phyloP scores from a whole-genome alignment of 805 yeast species.

The Barnettozyma sp. region DNA sequence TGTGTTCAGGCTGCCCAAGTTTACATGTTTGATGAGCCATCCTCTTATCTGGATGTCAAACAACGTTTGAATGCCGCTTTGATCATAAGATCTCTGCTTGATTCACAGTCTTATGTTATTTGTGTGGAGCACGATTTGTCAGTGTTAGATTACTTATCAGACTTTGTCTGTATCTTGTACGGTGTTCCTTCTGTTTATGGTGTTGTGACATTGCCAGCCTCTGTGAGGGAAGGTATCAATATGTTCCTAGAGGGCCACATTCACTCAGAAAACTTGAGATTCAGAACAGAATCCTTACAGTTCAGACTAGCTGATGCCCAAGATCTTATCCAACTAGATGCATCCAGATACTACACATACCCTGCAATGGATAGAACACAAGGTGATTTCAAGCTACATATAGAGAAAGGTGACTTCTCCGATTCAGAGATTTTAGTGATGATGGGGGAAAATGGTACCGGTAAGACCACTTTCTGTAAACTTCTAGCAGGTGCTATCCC shows the following conservation, averaged over 20 bases:
- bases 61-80: conserved; percentile 98
- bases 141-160: conserved; percentile 93
- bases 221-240: conserved; percentile 98
- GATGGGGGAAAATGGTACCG: conserved; percentile 99
- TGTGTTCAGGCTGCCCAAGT: conserved; percentile 93
- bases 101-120: conserved; percentile 75
- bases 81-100: conserved; percentile 80
- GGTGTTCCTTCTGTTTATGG: conserved; percentile 99
- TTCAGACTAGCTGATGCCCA: conserved; percentile 88
- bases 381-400: conserved; percentile 86
- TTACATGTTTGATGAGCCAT: conserved; percentile 99
- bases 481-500: conserved; percentile 87
- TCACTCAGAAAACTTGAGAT: conserved; percentile 93
- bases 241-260: conserved; percentile 97
- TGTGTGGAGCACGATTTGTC: conserved; percentile 99
- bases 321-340: conserved; percentile 69
- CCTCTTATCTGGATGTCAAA: conserved; percentile 96
- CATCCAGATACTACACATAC: conserved; percentile 68
- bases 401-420: conserved; percentile 85
- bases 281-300: conserved; percentile 92
- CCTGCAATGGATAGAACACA: conserved; percentile 85
- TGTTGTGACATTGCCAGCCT: conserved; percentile 93
- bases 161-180: conserved; percentile 90
- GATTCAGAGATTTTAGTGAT: conserved; percentile 95
- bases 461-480: conserved; percentile 96